Base-by-base conservation (phyloP, 176 grass and related monocot species). In the Panicum miliaceum region DNA sequence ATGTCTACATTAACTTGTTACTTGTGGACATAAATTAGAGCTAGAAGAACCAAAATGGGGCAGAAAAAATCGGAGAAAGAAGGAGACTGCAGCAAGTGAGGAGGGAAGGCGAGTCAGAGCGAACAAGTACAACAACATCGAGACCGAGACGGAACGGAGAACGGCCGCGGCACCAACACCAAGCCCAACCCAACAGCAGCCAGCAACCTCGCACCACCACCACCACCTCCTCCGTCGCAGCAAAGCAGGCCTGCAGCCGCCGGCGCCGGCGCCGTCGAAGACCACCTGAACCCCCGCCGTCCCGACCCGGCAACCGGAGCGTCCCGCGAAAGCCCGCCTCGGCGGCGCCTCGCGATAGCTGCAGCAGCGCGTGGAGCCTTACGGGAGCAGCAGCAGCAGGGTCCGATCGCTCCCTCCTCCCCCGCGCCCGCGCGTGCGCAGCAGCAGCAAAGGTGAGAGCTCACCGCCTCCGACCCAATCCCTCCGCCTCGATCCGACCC, bases 61-160 rank as follows among this genome's bases (percentile, higher is more conserved):
- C 19, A 18, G 5, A 54, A 20, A 20, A 71, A 27, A 32, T 45
- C 14, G 43, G 19, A 34, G 23, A 37, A 46, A 63, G 23, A 45
- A 73, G n/a, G 12, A 22, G 64, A 20, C 8, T 53, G 12, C 20
- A 53, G 14, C 10, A 7, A 59, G 66, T 0, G 60, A 80, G 45
- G 40, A 2, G 1, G 51, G 51, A 59, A 20, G 80, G 38, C 57
- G 80, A 82, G 68, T 34, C 66, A 42, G 4, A 48, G 68, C 7
- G 58, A 26, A 50, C 82, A 34, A 62, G n/a, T 76, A 62, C 71
- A 71, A 45, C 69, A 52, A 54, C 53, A 81, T 70, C 64, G 23
- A 90, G 61, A 71, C 88, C 14, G 63, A 85, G 88, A 85, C 77
- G 71, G 45, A 89, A 81, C 82, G 70, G 70, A 75, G 77, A 59